phyloP scores from a whole-genome alignment of 2,329 filamentous ascomycete genomes.

The Gliomastix tumulicola region DNA sequence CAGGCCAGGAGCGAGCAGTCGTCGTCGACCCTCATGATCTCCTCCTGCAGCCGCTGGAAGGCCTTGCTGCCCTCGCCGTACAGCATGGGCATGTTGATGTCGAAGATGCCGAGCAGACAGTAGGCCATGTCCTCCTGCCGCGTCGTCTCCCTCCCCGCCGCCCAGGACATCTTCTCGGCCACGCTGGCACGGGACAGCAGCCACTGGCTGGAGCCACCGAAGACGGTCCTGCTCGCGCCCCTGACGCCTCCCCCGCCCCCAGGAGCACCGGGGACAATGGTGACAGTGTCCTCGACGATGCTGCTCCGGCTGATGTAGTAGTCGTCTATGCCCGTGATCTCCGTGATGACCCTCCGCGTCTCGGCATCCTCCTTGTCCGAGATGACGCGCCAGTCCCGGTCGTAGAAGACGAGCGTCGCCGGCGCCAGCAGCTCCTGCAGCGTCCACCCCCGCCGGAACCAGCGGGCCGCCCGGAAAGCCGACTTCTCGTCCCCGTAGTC shows the following conservation, averaged over 20 bases:
- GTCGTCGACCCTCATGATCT: constrained; percentile 9
- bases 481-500: constrained; percentile 2
- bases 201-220: neutral
- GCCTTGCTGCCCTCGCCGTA: constrained; percentile 12
- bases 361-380: constrained; percentile 1
- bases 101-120: constrained; percentile 12
- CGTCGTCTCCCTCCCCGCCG: constrained; percentile 8
- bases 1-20: constrained; percentile 11
- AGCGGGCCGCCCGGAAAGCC: constrained; percentile 9
- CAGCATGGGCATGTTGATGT: constrained; percentile 13
- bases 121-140: constrained; percentile 12
- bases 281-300: neutral
- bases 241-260: neutral
- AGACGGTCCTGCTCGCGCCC: neutral
- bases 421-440: constrained; percentile 51
- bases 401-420: constrained; percentile 12
- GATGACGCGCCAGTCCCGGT: constrained; percentile 8
- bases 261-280: too few relatives aligned
- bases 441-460: constrained; percentile 29
- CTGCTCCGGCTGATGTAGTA: constrained; percentile 1
- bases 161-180: constrained; percentile 12
- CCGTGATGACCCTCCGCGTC: constrained; percentile 2
- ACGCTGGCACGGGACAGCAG: constrained; percentile 6
- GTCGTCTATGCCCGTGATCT: constrained; percentile 4
- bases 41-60: constrained; percentile 12